Base-by-base conservation (phyloP, 1,139 yeast genomes). In the Meyerozyma athensensis region DNA sequence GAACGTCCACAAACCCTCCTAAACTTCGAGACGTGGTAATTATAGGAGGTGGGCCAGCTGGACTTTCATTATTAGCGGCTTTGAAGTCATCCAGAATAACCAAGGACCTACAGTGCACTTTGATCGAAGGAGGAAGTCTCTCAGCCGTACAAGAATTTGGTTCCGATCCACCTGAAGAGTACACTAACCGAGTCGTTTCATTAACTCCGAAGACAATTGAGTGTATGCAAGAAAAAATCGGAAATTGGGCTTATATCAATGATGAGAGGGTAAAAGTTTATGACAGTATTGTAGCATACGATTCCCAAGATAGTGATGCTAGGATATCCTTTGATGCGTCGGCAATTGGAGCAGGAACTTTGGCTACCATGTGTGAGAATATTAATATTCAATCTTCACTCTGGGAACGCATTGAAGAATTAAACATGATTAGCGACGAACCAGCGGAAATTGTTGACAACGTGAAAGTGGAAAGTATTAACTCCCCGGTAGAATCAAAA, bases 1-100 rank as follows among this genome's bases (percentile, higher is more conserved):
- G 28, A 3, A 36, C 43, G 8, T 5, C 34, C 16, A 6, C 36
- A 4, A 39, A 42, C 3, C 35, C 26, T 13, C 50, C 61, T 5
- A 47, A 45, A 30, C 52, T 61, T 18, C 71, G 72, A 37, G 99
- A 92, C 57, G 79, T 94, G 18, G 81, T 86, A 9, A 84, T 92
- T 40, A 85, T 94, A 34, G 99, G 99, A 19, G 98, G 96, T 5
- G 99, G 99, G 0, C 96, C 97, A 1, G 97, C 98, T 0, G 99
- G 99, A 0, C 65, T 92, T 39, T 82, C 97, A 1, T 65, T 92
- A 28, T 81, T 94, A 2, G 74, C 96, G 0, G 95, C 95, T 0
- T 82, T 55, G 72, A 70, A 85, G 55, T 72, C 74, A 48, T 81
- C 90, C 2, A 79, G 82, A 7, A 59, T 68, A 26, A 76, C 95